Percentiles rank a stretch among this genome's conserved stretches.
Evolutionary conservation across 805 yeast genomes (phyloP).

Genomic region (Ogataea neopini): DNA sequence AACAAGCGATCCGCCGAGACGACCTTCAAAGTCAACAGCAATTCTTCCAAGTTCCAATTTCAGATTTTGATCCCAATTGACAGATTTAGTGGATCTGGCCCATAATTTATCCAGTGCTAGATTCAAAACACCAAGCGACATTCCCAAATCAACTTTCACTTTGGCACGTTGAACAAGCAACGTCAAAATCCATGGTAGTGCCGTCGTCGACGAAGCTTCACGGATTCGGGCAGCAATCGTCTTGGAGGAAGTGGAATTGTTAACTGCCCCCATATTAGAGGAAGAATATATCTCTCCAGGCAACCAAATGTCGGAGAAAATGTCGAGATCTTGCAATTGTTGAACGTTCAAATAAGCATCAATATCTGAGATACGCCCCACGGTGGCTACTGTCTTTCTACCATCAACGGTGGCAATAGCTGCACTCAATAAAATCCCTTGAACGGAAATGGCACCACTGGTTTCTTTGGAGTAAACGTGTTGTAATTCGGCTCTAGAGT

Average conservation of each 20-base stretch:
- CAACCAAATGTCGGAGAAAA: constrained; percentile 83
- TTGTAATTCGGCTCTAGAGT: constrained; percentile 71
- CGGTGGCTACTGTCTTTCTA: constrained; percentile 48
- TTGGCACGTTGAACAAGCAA: constrained; percentile 52
- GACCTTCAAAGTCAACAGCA: constrained; percentile 61
- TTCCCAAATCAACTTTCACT: constrained; percentile 75
- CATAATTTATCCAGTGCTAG: constrained; percentile 60
- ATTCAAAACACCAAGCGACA: constrained; percentile 69
- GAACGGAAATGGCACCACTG: constrained; percentile 65
- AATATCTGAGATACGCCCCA: constrained; percentile 51
- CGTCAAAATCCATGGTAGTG: constrained; percentile 75
- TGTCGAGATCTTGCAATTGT: constrained; percentile 82
- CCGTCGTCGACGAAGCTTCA: constrained; percentile 59
- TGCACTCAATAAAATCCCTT: constrained; percentile 49
- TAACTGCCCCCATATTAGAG: constrained; percentile 7
- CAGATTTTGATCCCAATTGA: constrained; percentile 71
- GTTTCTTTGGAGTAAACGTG: constrained; percentile 89
- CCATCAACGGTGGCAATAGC: constrained; percentile 43
- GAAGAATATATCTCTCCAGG: constrained; percentile 43
- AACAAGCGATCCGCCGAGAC: constrained; percentile 72
- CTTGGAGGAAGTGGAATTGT: constrained; percentile 15
- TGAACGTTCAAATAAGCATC: constrained; percentile 70
- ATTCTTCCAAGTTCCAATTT: constrained; percentile 58
- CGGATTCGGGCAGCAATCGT: constrained; percentile 49
- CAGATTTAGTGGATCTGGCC: constrained; percentile 65